Percentiles rank a stretch among this genome's conserved stretches.
phyloP scores from a whole-genome alignment of 2,329 filamentous ascomycete genomes.

The Ploettnerulaceae sp. region DNA sequence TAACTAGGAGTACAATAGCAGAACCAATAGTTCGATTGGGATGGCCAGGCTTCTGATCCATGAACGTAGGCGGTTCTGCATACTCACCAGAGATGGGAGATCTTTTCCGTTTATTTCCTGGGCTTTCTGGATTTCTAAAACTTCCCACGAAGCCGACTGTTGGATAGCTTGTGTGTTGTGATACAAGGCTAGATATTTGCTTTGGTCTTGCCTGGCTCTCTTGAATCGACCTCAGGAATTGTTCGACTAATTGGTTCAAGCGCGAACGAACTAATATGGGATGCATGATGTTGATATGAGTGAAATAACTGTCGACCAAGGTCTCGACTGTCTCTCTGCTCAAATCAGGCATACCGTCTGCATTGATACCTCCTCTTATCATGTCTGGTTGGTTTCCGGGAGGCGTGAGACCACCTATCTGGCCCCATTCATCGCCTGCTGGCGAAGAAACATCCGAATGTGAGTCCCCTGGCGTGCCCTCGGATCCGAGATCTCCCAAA shows the following conservation, averaged over 20 bases:
- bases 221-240: constrained; percentile 31
- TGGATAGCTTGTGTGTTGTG: constrained; percentile 9
- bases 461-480: constrained; percentile 42
- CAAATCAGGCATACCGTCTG: constrained; percentile 51
- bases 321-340: constrained; percentile 44
- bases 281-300: constrained; percentile 61
- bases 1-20: constrained; percentile 73
- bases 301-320: constrained; percentile 54
- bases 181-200: constrained; percentile 21
- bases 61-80: constrained; percentile 21
- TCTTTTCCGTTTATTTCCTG: constrained; percentile 32
- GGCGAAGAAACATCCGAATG: constrained; percentile 50
- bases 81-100: constrained; percentile 25
- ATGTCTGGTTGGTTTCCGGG: constrained; percentile 22
- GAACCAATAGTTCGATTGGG: constrained; percentile 68
- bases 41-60: constrained; percentile 40
- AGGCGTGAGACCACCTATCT: constrained; percentile 42
- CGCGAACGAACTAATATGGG: constrained; percentile 53
- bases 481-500: constrained; percentile 38
- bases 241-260: constrained; percentile 39
- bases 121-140: constrained; percentile 31
- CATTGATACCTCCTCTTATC: constrained; percentile 27
- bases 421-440: constrained; percentile 52
- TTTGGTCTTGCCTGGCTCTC: constrained; percentile 28
- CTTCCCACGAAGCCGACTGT: constrained; percentile 21